phyloP scores from a whole-genome alignment of 225 moss, liverwort and hornwort genomes.

The Marchantia paleacea region DNA sequence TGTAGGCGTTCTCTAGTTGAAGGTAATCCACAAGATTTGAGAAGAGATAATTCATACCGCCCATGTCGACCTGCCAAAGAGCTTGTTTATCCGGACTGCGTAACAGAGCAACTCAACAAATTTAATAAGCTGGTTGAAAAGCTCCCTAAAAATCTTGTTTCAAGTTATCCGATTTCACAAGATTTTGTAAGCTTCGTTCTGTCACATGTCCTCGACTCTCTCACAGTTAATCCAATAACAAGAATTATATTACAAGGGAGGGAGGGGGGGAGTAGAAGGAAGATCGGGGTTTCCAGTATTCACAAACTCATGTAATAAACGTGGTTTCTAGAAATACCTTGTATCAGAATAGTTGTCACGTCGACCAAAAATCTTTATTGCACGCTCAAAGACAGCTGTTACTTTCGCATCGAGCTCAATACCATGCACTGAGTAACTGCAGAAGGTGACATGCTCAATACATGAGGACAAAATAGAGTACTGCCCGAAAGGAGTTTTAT shows the following conservation, averaged over 20 bases:
- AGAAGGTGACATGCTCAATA: neutral
- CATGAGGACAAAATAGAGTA: neutral
- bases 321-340: slow-evolving; percentile 31
- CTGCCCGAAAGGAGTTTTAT: too few species aligned
- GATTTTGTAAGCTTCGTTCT: neutral
- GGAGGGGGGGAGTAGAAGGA: neutral
- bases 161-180: neutral
- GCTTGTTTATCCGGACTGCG: slow-evolving; percentile 56
- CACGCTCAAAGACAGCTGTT: slow-evolving; percentile 69
- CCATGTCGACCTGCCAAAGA: slow-evolving; percentile 95
- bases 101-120: neutral
- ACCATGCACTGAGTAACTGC: slow-evolving; percentile 86
- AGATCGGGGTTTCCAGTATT: neutral
- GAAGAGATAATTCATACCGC: slow-evolving; percentile 71
- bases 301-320: neutral
- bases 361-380: slow-evolving; percentile 67
- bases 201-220: neutral
- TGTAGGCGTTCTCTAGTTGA: slow-evolving; percentile 84
- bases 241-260: neutral
- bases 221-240: neutral
- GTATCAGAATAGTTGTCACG: slow-evolving; percentile 56
- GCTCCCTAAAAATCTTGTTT: neutral
- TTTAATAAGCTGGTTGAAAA: neutral
- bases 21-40: slow-evolving; percentile 79
- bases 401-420: slow-evolving; percentile 70